Conservation (phyloP, 2,329 filamentous ascomycete genomes). For the Beauveria rudraprayagi region DNA sequence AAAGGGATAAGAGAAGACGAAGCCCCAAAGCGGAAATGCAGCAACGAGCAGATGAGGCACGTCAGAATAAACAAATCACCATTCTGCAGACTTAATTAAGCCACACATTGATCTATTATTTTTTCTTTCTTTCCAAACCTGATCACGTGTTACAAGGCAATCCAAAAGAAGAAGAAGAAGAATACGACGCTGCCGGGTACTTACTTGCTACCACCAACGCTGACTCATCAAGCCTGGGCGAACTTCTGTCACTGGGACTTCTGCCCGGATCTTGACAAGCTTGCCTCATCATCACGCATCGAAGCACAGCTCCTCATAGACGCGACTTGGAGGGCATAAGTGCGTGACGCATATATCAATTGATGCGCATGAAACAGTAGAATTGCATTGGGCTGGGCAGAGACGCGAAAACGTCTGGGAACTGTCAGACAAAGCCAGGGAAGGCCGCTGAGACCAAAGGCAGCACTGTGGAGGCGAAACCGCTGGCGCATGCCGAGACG, state of each 20-base stretch:
- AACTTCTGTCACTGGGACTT: not conserved
- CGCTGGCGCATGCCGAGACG: not conserved
- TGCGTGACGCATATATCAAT: not conserved
- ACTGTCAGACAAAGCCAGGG: not conserved
- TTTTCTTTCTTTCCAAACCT: not conserved
- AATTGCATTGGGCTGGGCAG: not conserved
- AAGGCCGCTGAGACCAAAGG: not conserved
- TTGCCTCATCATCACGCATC: not conserved
- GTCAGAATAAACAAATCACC: too few relatives aligned
- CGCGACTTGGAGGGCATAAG: not conserved
- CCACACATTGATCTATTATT: too few relatives aligned
- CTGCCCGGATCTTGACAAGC: not conserved
- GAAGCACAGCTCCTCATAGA: slow-evolving; percentile 2
- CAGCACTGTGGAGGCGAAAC: not conserved
- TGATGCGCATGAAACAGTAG: slow-evolving; percentile 1
- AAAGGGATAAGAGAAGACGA: too few relatives aligned
- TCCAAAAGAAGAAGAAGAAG: not conserved
- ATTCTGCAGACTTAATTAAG: too few relatives aligned
- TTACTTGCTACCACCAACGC: slow-evolving; percentile 4
- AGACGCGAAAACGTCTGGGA: not conserved
- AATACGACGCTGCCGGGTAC: not conserved
- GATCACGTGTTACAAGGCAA: not conserved
- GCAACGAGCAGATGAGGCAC: too few relatives aligned
- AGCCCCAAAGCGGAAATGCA: too few relatives aligned
- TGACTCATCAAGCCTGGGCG: slow-evolving; percentile 6